Conservation (phyloP, 352 stramenopile species). For the Poterioochromonas sp. region DNA sequence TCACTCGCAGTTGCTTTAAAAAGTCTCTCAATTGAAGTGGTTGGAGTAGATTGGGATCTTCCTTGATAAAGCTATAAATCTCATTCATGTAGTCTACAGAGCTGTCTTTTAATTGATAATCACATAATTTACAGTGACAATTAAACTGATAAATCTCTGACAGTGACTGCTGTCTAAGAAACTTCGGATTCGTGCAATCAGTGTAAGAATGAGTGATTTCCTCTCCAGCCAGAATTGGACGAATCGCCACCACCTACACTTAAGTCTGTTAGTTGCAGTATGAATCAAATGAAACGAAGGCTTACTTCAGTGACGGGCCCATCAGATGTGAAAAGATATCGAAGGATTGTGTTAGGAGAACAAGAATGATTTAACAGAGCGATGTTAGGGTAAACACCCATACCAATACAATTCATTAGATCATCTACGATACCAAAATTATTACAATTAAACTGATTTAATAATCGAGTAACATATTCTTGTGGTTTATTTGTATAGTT, state of each 20-base stretch:
- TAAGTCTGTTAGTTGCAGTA: background rate
- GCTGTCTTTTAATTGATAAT: background rate
- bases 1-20: background rate
- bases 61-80: background rate
- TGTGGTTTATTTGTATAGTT: background rate
- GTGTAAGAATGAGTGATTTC: constrained; percentile 13
- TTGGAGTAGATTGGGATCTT: background rate
- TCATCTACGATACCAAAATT: constrained; percentile 26
- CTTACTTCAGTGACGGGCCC: background rate
- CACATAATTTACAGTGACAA: background rate
- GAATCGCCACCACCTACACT: background rate
- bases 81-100: background rate
- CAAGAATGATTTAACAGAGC: constrained; percentile 23
- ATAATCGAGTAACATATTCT: background rate
- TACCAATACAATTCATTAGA: background rate
- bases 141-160: background rate
- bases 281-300: too few species aligned
- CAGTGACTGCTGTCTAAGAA: background rate
- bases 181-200: background rate
- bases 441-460: constrained; percentile 2
- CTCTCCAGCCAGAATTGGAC: background rate
- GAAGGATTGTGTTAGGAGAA: background rate
- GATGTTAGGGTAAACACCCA: background rate
- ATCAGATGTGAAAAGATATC: background rate
- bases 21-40: background rate